Evolutionary conservation across 768 basidiomycete species (phyloP).

Genomic region (Leucocoprinus birnbaumii): DNA sequence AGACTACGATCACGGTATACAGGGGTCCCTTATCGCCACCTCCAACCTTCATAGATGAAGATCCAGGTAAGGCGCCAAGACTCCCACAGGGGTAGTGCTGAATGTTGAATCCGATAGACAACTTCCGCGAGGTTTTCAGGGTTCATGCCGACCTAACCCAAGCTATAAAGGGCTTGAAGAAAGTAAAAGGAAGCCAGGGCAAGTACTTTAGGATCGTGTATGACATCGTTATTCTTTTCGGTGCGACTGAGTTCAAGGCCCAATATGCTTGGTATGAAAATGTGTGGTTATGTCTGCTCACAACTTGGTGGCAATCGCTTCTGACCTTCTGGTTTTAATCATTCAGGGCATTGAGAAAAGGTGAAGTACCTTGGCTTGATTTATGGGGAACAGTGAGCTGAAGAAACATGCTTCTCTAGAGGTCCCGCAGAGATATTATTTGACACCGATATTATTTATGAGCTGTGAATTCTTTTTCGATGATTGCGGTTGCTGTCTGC

Average conservation of each 20-base stretch:
- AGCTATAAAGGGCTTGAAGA: slow-evolving; percentile 6
- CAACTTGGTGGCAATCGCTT: background rate
- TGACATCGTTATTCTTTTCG: slow-evolving; percentile 39
- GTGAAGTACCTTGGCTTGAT: slow-evolving; percentile 4
- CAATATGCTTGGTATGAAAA: slow-evolving; percentile 42
- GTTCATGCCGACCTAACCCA: slow-evolving; percentile 19
- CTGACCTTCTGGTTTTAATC: background rate
- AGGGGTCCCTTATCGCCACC: slow-evolving; percentile 12
- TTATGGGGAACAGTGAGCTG: background rate
- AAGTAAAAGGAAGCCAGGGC: background rate
- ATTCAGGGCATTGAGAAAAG: slow-evolving; percentile 19
- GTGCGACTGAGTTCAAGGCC: slow-evolving; percentile 44
- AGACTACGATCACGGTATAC: slow-evolving; percentile 18
- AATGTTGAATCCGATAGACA: background rate
- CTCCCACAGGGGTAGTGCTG: background rate
- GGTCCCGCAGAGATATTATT: slow-evolving; percentile 17
- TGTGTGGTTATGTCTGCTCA: slow-evolving; percentile 16
- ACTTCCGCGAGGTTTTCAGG: slow-evolving; percentile 18
- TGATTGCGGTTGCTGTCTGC: background rate
- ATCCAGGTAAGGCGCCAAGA: slow-evolving; percentile 13
- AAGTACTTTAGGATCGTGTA: slow-evolving; percentile 26
- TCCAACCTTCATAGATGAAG: slow-evolving; percentile 21
- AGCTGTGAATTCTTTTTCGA: background rate
- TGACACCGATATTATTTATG: slow-evolving; percentile 11
- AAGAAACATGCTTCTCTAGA: background rate